A percentile compares a stretch with the other conserved stretches of the same genome.
These are phyloP conservation scores for Yamadazyma kanchanaburiensis DNA, from an alignment of 1,139 yeast genomes.

Conservation along the genomic window DNA sequence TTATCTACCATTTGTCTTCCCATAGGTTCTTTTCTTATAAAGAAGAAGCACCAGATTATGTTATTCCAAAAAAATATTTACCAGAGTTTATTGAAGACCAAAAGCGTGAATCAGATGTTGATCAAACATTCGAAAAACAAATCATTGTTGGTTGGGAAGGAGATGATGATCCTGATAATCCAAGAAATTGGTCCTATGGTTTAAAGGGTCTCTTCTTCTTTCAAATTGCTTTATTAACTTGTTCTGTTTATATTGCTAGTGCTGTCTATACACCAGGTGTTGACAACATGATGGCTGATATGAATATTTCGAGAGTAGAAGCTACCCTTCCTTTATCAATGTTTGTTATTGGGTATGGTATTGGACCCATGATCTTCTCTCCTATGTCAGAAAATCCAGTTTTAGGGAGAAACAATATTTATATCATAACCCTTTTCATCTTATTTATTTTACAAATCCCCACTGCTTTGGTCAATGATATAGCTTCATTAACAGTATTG, in stretches of 20 bases:
- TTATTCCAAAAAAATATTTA: too few species aligned
- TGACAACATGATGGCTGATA: constrained; percentile 36
- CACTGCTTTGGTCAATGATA: constrained; percentile 25
- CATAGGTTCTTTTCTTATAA: too few species aligned
- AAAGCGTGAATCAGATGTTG: too few species aligned
- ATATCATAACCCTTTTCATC: too few species aligned
- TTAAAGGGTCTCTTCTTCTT: constrained; percentile 18
- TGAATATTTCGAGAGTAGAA: constrained; percentile 35
- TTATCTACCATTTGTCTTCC: too few species aligned
- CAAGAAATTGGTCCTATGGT: constrained; percentile 24
- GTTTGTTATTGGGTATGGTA: constrained; percentile 51
- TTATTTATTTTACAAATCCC: too few species aligned
- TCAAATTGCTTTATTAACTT: constrained; percentile 20
- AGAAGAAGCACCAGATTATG: too few species aligned
- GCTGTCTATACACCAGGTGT: constrained; percentile 31
- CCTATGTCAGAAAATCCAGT: constrained; percentile 49
- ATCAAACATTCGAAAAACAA: not conserved
- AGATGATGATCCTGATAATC: constrained; percentile 30
- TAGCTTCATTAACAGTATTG: constrained; percentile 29
- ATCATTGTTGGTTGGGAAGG: constrained; percentile 7
- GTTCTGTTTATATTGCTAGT: constrained; percentile 25
- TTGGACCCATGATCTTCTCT: constrained; percentile 54
- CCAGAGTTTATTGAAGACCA: too few species aligned
- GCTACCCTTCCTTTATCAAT: constrained; percentile 41
- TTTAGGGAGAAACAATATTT: constrained; percentile 53